Evolutionary conservation across 1,284 basidiomycete genomes (phyloP).

Genomic region (Ustilago xerochloae): DNA sequence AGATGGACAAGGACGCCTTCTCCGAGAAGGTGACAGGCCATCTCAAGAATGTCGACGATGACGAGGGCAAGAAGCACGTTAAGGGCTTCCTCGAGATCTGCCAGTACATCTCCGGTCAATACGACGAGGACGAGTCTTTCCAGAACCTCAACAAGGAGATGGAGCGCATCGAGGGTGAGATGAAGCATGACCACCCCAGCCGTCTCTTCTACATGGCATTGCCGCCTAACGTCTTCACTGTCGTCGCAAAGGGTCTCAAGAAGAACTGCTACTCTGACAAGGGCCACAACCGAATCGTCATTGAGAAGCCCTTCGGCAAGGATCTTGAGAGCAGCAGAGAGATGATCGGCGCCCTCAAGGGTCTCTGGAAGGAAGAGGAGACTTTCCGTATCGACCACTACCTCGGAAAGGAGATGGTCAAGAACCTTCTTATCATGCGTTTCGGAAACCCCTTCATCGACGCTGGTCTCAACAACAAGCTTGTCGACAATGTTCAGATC

Average conservation of each 20-base stretch:
- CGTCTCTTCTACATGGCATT: constrained; percentile 67
- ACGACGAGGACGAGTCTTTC: constrained; percentile 64
- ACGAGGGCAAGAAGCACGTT: constrained; percentile 54
- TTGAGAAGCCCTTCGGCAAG: constrained; percentile 68
- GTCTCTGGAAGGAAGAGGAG: constrained; percentile 66
- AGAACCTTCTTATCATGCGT: constrained; percentile 66
- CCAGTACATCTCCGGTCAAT: constrained; percentile 65
- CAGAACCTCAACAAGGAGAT: constrained; percentile 60
- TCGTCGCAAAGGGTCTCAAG: constrained; percentile 64
- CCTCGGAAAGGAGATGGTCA: constrained; percentile 68
- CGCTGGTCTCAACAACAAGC: constrained; percentile 64
- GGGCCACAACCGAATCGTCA: constrained; percentile 64
- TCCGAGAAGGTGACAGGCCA: constrained; percentile 58
- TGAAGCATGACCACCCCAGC: constrained; percentile 47
- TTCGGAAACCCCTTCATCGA: constrained; percentile 67
- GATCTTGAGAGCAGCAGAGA: constrained; percentile 64
- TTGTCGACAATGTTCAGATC: constrained; percentile 69
- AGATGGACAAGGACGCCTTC: constrained; percentile 67
- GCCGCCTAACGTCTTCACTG: constrained; percentile 66
- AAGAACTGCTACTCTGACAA: constrained; percentile 63
- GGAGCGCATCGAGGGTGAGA: constrained; percentile 52
- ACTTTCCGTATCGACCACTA: constrained; percentile 69
- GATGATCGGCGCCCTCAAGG: constrained; percentile 66
- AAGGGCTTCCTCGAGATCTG: constrained; percentile 59
- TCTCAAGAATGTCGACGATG: constrained; percentile 54